Percentiles rank a stretch among this genome's conserved stretches.
Evolutionary conservation across 2,329 filamentous ascomycete species (phyloP).

Genomic region (Pochonia chlamydosporia): DNA sequence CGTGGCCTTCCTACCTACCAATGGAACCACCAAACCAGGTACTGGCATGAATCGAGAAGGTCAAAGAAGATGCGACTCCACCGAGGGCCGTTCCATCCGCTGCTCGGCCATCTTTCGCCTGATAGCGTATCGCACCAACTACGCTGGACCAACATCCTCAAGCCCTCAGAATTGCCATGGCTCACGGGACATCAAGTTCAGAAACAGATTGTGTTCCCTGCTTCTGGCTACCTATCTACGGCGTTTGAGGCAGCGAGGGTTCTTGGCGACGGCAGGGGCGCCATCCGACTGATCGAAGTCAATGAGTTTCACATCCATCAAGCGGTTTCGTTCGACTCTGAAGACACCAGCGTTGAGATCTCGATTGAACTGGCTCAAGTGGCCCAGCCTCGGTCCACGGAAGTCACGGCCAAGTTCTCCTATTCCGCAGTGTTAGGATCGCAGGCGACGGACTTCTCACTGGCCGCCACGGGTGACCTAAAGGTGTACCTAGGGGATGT

Average conservation of each 20-base stretch:
- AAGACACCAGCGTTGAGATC: background rate
- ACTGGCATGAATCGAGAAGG: conserved; percentile 17
- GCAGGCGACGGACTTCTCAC: no score
- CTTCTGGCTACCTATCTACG: conserved; percentile 30
- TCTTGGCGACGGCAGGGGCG: background rate
- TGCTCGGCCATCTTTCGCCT: conserved; percentile 7
- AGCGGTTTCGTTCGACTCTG: background rate
- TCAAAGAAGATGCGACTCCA: conserved; percentile 18
- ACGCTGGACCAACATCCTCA: conserved; percentile 17
- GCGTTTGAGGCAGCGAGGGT: conserved; percentile 9
- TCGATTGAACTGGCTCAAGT: background rate
- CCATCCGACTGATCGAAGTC: background rate
- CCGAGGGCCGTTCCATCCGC: conserved; percentile 19
- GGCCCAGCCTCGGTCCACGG: background rate
- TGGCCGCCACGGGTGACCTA: no score
- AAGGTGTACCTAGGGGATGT: no score
- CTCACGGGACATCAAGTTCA: conserved; percentile 19
- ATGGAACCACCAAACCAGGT: background rate
- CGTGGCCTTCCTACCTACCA: background rate
- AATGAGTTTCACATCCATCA: background rate
- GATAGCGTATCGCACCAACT: background rate
- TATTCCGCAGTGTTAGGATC: no score
- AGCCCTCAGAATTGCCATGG: conserved; percentile 23
- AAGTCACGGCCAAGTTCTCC: background rate
- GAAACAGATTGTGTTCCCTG: conserved; percentile 26